Evolutionary conservation across 768 basidiomycete genomes (phyloP).

Genomic region (Lactarius trivialis): DNA sequence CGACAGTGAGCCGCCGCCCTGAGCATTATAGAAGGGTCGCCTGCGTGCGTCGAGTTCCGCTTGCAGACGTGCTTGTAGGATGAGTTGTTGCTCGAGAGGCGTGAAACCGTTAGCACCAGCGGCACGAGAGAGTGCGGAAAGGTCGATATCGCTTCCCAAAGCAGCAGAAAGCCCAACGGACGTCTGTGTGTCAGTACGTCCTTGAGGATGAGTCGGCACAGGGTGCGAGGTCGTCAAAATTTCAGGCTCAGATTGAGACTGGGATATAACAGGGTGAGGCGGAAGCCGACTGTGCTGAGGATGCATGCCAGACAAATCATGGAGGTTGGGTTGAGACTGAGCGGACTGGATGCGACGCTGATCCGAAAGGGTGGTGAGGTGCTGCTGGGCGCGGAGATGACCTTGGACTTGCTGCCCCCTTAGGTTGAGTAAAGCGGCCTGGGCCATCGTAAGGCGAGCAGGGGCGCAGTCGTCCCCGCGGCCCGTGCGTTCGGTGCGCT

Average conservation of each 20-base stretch:
- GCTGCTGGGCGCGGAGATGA: slow-evolving; percentile 16
- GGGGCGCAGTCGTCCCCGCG: slow-evolving; percentile 61
- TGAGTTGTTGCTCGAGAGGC: slow-evolving; percentile 23
- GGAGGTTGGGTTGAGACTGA: slow-evolving; percentile 7
- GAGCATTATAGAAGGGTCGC: slow-evolving; percentile 15
- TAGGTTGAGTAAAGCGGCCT: slow-evolving; percentile 69
- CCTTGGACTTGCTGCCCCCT: slow-evolving; percentile 52
- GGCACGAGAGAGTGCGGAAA: slow-evolving; percentile 19
- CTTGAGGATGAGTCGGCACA: slow-evolving; percentile 15
- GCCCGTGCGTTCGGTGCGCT: slow-evolving; percentile 56
- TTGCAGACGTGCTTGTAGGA: slow-evolving; percentile 21
- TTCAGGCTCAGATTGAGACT: slow-evolving; percentile 6
- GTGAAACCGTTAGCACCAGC: slow-evolving; percentile 21
- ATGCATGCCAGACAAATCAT: slow-evolving; percentile 3
- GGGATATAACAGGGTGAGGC: slow-evolving; percentile 19
- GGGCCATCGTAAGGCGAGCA: slow-evolving; percentile 65
- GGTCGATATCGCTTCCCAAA: slow-evolving; percentile 21
- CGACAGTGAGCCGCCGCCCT: background rate
- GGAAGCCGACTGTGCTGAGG: slow-evolving; percentile 17
- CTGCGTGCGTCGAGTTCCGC: slow-evolving; percentile 20
- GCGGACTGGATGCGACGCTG: slow-evolving; percentile 21
- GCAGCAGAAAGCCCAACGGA: background rate
- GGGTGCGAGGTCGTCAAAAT: slow-evolving; percentile 4
- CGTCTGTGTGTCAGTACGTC: background rate
- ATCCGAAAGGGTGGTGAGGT: slow-evolving; percentile 22